Evolutionary conservation across 352 stramenopile species (phyloP), one percentile per base, ranked within the genome.

Genomic region (Phytophthora tubulina): DNA sequence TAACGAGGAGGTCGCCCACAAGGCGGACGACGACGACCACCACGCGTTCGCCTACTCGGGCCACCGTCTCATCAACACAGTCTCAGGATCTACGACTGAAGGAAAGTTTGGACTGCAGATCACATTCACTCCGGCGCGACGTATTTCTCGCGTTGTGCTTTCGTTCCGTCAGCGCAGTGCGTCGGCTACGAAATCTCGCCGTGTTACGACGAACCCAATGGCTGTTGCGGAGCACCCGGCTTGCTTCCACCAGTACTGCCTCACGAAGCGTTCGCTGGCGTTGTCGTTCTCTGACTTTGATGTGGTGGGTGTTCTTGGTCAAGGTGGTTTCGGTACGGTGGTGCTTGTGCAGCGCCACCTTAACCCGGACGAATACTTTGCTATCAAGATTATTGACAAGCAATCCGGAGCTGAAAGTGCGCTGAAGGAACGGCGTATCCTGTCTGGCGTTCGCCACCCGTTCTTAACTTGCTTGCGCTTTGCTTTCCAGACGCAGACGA

Each of bases 301-400:
- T 61, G 86, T 94, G n/a, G 84, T 93, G 2, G 85, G 88, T 33
- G 88, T 95, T n/a, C 73, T 95, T 30, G 88, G 88, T 32, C 83
- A 94, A 67, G 88, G 88, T 42, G 86, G 86, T 11, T 94, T 94
- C 31, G 88, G 86, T 39, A 95, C 88, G 1, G 88, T 95, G 58
- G 85, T 94, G 58, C 81, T 95, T 31, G 88, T 94, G 41, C 89
- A 93, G 70, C 86, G 85, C 30, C 86, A 95, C 64, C 55, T 93
- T 53, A 92, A 81, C 54, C 72, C 78, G 42, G 86, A 93, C 58
- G 86, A 95, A 61, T 92, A 91, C 70, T 95, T 94, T 62, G 88
- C 88, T 44, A 94, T 95, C 70, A 95, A 95, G 78, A 95, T 95
- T 68, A 93, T 94, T 63, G 86, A 93, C 75, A 95, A 95, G 63